phyloP scores from a whole-genome alignment of 192 early-diverging fungal species.

The Backusella liffmaniae region DNA sequence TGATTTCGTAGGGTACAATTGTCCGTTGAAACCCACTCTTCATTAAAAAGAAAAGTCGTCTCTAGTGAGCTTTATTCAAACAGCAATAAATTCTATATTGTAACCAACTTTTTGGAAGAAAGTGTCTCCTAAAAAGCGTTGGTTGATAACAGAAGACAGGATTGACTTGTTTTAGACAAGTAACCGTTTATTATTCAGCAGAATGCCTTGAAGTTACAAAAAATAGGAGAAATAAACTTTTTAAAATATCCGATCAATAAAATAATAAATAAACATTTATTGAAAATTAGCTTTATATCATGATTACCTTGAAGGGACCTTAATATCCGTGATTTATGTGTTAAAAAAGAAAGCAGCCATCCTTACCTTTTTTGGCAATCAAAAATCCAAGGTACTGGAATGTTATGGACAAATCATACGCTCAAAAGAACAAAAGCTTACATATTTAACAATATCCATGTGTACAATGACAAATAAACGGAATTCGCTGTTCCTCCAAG shows the following conservation, averaged over 20 bases:
- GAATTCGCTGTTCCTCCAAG: neutral
- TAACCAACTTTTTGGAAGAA: neutral
- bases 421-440: neutral
- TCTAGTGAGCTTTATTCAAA: neutral
- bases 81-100: neutral
- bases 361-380: neutral
- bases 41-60: neutral
- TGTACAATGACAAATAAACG: neutral
- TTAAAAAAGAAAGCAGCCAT: neutral
- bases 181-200: neutral
- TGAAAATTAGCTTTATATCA: neutral
- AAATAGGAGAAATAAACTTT: neutral
- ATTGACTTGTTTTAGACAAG: neutral
- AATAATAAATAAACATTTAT: neutral
- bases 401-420: neutral
- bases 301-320: neutral
- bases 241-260: conserved; percentile 8
- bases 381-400: neutral
- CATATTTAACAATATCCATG: neutral
- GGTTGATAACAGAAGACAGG: neutral
- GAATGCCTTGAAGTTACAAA: neutral
- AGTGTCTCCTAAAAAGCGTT: neutral
- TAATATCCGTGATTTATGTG: neutral
- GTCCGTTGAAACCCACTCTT: neutral
- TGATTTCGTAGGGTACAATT: neutral